phyloP scores from a whole-genome alignment of 306 rosid species.

The Casuarina glauca region DNA sequence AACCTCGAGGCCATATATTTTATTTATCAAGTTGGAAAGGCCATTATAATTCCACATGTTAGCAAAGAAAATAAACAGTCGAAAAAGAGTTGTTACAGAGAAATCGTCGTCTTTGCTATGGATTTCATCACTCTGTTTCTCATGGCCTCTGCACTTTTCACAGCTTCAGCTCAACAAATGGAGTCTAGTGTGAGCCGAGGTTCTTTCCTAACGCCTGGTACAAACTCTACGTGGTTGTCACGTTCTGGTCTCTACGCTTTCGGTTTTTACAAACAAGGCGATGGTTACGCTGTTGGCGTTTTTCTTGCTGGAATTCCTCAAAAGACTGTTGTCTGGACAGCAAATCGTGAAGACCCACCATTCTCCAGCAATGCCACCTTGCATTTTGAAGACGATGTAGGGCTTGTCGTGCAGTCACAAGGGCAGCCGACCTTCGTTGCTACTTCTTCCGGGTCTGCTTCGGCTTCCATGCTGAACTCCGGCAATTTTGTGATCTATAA shows the following conservation, averaged over 20 bases:
- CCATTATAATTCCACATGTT: background rate
- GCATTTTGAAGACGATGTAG: background rate
- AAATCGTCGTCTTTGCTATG: background rate
- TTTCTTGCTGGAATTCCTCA: slow-evolving; percentile 4
- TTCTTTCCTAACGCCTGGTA: background rate
- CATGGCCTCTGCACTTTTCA: background rate
- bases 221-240: background rate
- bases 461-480: background rate
- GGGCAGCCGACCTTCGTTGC: background rate
- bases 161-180: background rate
- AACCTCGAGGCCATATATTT: too few relatives aligned
- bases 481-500: slow-evolving; percentile 8
- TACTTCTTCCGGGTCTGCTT: background rate
- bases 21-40: too few relatives aligned
- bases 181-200: background rate
- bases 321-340: background rate
- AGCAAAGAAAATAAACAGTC: background rate
- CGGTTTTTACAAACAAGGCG: background rate
- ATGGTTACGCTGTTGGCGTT: background rate
- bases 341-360: background rate
- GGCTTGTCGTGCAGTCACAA: background rate
- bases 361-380: background rate
- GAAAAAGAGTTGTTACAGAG: background rate
- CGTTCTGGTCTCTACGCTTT: background rate
- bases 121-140: background rate